These are phyloP conservation scores for Xylaria sp. DNA, from an alignment of 2,329 filamentous ascomycete genomes.

Conservation along the genomic window DNA sequence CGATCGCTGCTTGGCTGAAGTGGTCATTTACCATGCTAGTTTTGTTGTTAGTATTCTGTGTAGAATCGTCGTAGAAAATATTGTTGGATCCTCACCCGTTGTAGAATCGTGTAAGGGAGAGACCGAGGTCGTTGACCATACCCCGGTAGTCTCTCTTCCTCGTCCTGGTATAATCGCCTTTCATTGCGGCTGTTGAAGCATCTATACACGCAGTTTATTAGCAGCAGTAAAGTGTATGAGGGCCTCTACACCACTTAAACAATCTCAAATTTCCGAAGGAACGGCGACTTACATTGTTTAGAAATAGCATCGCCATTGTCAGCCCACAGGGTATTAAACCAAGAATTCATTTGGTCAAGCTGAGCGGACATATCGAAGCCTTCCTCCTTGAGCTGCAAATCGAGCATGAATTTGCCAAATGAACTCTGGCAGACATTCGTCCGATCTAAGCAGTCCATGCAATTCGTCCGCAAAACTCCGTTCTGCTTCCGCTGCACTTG, in stretches of 20 bases:
- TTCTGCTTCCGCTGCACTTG: conserved; percentile 64
- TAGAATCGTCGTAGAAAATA: neutral
- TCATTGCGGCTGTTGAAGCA: conserved; percentile 92
- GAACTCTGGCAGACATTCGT: conserved; percentile 97
- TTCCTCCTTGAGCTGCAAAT: conserved; percentile 79
- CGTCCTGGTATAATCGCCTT: conserved; percentile 95
- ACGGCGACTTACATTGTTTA: conserved; percentile 70
- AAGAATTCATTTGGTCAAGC: conserved; percentile 80
- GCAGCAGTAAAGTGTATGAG: neutral
- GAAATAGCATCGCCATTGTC: conserved; percentile 97
- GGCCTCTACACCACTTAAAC: neutral
- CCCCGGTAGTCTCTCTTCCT: conserved; percentile 90
- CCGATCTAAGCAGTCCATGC: conserved; percentile 97
- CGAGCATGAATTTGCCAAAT: conserved; percentile 83
- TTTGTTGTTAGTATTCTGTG: conserved; percentile 20
- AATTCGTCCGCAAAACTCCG: conserved; percentile 91
- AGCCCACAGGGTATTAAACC: conserved; percentile 98
- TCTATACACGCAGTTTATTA: conserved; percentile 52
- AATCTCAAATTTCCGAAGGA: neutral
- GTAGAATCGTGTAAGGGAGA: conserved; percentile 82
- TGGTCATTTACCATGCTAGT: conserved; percentile 95
- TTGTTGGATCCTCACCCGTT: conserved; percentile 62
- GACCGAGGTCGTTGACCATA: conserved; percentile 87
- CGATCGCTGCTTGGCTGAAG: conserved; percentile 93
- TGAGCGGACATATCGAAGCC: conserved; percentile 81